These are phyloP conservation scores for Hanseniaspora singularis DNA, from an alignment of 805 yeast species.

Conservation along the genomic window DNA sequence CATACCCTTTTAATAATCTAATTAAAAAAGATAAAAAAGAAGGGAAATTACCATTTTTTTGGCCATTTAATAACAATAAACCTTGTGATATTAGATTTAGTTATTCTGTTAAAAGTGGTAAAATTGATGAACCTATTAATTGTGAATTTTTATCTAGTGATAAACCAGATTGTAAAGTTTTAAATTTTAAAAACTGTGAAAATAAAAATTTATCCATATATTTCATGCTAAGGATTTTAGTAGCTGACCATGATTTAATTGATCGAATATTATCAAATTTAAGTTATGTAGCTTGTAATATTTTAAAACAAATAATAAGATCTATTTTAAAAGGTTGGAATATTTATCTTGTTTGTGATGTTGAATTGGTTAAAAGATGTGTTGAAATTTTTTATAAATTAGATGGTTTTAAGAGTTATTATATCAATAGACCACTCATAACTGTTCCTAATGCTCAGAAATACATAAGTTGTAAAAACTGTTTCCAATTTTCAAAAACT, in stretches of 20 bases:
- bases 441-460: neutral
- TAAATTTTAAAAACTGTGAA: conserved; percentile 10
- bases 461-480: conserved; percentile 6
- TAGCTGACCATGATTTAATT: conserved; percentile 6
- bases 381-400: neutral
- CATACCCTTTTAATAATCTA: neutral
- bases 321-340: conserved; percentile 15
- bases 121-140: neutral
- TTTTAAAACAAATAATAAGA: conserved; percentile 1
- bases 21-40: neutral
- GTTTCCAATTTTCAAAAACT: neutral
- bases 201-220: conserved; percentile 6
- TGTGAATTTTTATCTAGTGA: neutral
- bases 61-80: neutral
- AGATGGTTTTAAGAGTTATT: conserved; percentile 1
- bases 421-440: conserved; percentile 10
- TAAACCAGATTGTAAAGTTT: neutral
- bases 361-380: conserved; percentile 2
- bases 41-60: neutral
- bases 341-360: conserved; percentile 10
- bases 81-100: conserved; percentile 3
- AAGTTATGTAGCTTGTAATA: conserved; percentile 1
- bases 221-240: conserved; percentile 7
- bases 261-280: neutral
- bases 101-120: neutral